Conservation (phyloP, 73 alveolate genomes). For the Halteria grandinella region DNA sequence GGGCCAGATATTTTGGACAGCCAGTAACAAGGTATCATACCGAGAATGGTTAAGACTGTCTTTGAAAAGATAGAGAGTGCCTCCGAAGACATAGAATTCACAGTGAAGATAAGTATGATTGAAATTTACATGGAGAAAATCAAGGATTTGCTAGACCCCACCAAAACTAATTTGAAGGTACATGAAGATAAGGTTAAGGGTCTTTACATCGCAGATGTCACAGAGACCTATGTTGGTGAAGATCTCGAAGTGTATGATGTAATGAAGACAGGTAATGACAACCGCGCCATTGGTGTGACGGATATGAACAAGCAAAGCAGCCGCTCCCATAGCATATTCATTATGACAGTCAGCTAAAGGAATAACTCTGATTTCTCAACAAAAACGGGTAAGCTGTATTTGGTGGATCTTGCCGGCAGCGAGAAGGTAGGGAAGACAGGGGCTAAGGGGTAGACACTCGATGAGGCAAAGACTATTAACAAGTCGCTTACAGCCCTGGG, state of each 20-base stretch:
- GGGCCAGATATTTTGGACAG: slow-evolving; percentile 86
- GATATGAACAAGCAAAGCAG: slow-evolving; percentile 93
- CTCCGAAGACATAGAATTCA: slow-evolving; percentile 82
- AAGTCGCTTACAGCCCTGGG: slow-evolving; percentile 92
- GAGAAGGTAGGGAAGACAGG: slow-evolving; percentile 85
- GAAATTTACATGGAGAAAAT: slow-evolving; percentile 95
- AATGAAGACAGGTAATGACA: slow-evolving; percentile 84
- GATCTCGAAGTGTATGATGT: slow-evolving; percentile 82
- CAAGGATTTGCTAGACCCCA: slow-evolving; percentile 80
- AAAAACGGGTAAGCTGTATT: slow-evolving; percentile 79
- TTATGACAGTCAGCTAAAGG: slow-evolving; percentile 75
- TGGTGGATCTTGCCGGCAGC: slow-evolving; percentile 87
- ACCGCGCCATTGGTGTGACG: slow-evolving; percentile 81
- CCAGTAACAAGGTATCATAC: slow-evolving; percentile 82
- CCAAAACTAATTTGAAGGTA: slow-evolving; percentile 81
- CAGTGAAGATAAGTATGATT: slow-evolving; percentile 85
- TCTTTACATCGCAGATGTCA: slow-evolving; percentile 82
- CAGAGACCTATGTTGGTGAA: slow-evolving; percentile 76
- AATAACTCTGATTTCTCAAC: slow-evolving; percentile 69
- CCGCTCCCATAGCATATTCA: slow-evolving; percentile 87
- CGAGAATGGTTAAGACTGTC: slow-evolving; percentile 88
- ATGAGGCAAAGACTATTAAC: slow-evolving; percentile 86
- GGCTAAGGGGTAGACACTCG: slow-evolving; percentile 80
- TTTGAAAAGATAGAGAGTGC: slow-evolving; percentile 81
- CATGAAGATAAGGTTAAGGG: slow-evolving; percentile 89